Base-by-base conservation (phyloP, 140 eudicot genomes). In the Stevia rebaudiana region DNA sequence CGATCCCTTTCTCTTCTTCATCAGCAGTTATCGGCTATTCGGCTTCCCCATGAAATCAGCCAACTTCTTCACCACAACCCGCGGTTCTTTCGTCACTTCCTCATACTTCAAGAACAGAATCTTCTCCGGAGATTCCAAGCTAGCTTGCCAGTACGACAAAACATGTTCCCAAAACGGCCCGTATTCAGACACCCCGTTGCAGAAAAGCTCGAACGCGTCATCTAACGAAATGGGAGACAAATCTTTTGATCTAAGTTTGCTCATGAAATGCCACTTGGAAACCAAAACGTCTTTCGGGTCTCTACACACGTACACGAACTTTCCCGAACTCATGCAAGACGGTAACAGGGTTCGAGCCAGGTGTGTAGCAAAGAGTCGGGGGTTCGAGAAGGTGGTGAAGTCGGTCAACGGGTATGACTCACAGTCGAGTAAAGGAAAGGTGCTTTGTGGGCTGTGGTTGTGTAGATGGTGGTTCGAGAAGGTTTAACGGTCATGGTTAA, bases 281-380 rank as follows among this genome's bases (percentile, higher is more conserved):
- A 33, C 7, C 37, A 33, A 33, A 3, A 33, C 37, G 6, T 33
- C 37, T 33, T 33, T 33, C 37, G 46, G 46, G 15, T 40, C 46
- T 15, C 46, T 40, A 13, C 75, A 70, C 2, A 70, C 11, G 30
- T 70, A 59, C 0, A 70, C 52, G 23, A 58, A 59, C 24, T 59
- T 70, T 58, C 68, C 16, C 1, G 68, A 33, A 13, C 17, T 24
- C 25, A 70, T 0, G 30, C 50, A 59, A 0, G 42, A 0, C 0
- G 75, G 75, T 9, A 70, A 33, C 9, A 58, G 24, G 8, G 31
- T 53, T 18, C n/a, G 65, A 46, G 75, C 60, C 3, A 59, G 17
- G 37, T 70, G 75, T n/a, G 75, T 70, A 3, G 68, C 68, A 15
- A 70, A 70, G 24, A 70, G 58, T 7, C 61, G 68, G 8, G 75